Base-by-base conservation (phyloP, 2,329 filamentous ascomycete genomes). In the Penicillium sp. region DNA sequence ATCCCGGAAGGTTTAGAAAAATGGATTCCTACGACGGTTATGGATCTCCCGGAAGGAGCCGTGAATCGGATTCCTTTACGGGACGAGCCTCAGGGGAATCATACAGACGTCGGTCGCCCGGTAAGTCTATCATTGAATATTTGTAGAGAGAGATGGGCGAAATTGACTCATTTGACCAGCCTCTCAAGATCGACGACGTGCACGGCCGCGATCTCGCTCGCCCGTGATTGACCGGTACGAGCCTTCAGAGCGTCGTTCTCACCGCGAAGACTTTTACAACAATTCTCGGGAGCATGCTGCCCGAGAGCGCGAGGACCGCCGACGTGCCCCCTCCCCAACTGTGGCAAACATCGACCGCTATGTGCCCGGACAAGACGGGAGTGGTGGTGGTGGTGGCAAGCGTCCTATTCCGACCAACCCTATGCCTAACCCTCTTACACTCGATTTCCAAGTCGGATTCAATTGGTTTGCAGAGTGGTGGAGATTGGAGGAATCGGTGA, bases 401-500 rank as follows among this genome's bases (percentile, higher is more conserved):
- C 81, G 84, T 8, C 75, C 79, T 15, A 75, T 81, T 53, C 78
- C 78, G 8, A 74, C 73, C 15, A 88, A 87, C 61, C 84, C 83
- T 2, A 74, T 88, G 3, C 80, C 81, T 2, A 84, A 87, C 60
- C 85, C 85, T 2, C 77, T 87, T 67, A 77, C 78, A n/a, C 77
- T 87, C 16, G 84, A 87, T 50, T 87, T 83, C 41, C 85, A 87
- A 69, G 85, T 87, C 38, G 85, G 85, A 4, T 87, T 87, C 73
- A 87, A 84, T 60, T 88, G 80, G 76, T 88, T 86, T 61, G 84
- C 84, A 1, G 85, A 88, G 70, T 88, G 85, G 85, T 88, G 85
- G 85, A 79, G 85, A 36, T 77, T 79, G 2, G 85, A 88, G 64
- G 83, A 87, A 68, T 74, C 79, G 19, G 82, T 87, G 61, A 86